Conservation (phyloP, 2,329 filamentous ascomycete species). For the Arachnomyces sp. region DNA sequence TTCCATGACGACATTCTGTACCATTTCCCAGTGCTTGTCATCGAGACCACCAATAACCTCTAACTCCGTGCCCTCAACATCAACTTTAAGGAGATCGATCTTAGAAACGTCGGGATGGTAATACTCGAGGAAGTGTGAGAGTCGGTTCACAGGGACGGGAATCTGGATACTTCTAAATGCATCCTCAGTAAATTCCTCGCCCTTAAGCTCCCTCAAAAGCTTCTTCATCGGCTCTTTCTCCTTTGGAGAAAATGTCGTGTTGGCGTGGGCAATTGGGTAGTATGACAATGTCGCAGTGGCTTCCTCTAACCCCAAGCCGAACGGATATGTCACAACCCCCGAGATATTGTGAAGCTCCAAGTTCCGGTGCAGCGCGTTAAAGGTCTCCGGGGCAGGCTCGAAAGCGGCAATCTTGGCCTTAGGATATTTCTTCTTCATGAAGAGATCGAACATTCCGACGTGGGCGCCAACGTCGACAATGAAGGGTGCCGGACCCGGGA, state of each 20-base stretch:
- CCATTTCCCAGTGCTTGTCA: slow-evolving; percentile 15
- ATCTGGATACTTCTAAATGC: slow-evolving; percentile 1
- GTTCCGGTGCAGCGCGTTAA: slow-evolving; percentile 13
- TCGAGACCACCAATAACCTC: slow-evolving; percentile 16
- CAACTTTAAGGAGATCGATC: slow-evolving; percentile 22
- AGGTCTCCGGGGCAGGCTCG: slow-evolving; percentile 18
- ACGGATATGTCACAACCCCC: background rate
- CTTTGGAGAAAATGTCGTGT: slow-evolving; percentile 1
- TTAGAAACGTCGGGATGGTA: slow-evolving; percentile 5
- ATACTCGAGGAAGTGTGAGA: slow-evolving; percentile 14
- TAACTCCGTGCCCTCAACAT: slow-evolving; percentile 20
- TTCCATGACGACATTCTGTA: slow-evolving; percentile 17
- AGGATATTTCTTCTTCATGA: slow-evolving; percentile 19
- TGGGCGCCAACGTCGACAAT: slow-evolving; percentile 20
- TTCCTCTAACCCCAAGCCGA: background rate
- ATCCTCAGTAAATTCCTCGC: too few relatives aligned
- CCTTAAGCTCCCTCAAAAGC: too few relatives aligned
- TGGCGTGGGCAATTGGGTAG: background rate
- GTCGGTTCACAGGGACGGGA: slow-evolving; percentile 10
- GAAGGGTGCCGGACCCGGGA: background rate
- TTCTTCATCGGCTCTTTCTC: slow-evolving; percentile 1
- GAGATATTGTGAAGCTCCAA: slow-evolving; percentile 10
- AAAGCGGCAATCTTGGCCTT: slow-evolving; percentile 18
- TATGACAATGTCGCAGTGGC: background rate
- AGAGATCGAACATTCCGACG: slow-evolving; percentile 20